Evolutionary conservation across 345 rosid species (phyloP), one percentile per base, ranked within the genome.

Genomic region (Hibiscus tridactylites): DNA sequence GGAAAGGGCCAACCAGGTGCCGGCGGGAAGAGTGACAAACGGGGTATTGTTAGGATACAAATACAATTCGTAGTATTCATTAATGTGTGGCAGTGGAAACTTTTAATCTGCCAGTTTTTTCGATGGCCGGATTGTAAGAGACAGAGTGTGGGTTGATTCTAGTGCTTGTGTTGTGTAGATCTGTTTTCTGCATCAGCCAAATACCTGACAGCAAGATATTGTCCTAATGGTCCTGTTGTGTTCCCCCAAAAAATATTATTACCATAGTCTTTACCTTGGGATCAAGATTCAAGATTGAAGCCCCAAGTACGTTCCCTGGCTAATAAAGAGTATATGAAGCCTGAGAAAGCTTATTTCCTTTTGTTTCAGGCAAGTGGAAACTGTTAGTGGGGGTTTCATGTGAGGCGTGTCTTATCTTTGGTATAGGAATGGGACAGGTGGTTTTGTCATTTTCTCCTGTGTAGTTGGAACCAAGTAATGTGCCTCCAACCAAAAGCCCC

Each of bases 51-150:
- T 52, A 15, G 56, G 56, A 52, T 16, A 42, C 53, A 24, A 73
- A 52, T 16, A 42, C 53, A 24, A 73, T 50, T 15, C 54, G 26
- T 53, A 13, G 67, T 62, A 29, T 73, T 56, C 29, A 33, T 37
- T 63, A n/a, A 47, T 73, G 71, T 63, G 77, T 52, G 46, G 39
- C 54, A 29, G 53, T 46, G 61, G 26, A 54, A 58, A 28, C 47
- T 6, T 61, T 33, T 54, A 29, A 29, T 61, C 11, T 72, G 79
- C 39, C 24, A 11, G 6, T 67, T 17, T 35, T 61, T 77, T 35
- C 29, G 37, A 54, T 46, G 77, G 63, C 58, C 59, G 11, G 68
- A 64, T 56, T 47, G 71, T 29, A 69, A 62, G 73, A 62, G 74
- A 77, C 71, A 70, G 37, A 33, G 63, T 13, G 47, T 29, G 4